Evolutionary conservation across 78 protist genomes (phyloP), one percentile per base, ranked within the genome.

Genomic region (Dictyostelium firmibasis): DNA sequence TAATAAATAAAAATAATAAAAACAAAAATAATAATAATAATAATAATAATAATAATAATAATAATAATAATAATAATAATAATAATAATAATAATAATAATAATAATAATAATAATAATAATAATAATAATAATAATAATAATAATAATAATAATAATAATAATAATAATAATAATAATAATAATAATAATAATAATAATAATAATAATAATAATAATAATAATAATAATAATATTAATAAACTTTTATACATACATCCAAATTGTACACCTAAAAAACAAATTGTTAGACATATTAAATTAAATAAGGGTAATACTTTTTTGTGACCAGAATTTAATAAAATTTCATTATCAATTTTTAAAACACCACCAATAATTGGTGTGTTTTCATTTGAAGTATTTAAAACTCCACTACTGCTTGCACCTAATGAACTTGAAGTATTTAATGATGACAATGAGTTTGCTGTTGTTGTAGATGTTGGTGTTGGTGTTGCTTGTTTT

Each of bases 241-340:
- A n/a, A n/a, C n/a, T n/a, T n/a, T 50, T 50, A 10, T 20, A 41
- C 91, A 41, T 81, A 92, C 96, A 93, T 11, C 96, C 96, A 82
- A 93, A 86, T 60, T 93, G 96, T 10, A 93, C 87, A 53, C 96
- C 96, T 18, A 93, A 60, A 60, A 93, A 93, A 25, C 81, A 72
- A 13, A 93, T 31, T 0, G 96, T 64, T 29, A 93, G 31, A 31
- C 76, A 70, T 23, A 93, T 57, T 50, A 93, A 75, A 31, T 78
- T 72, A 53, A 67, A 93, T 10, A 78, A 27, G 1, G 94, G 75
- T 41, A 87, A 29, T 33, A 14, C 43, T 33, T 82, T 82, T 36
- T 82, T 82, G 20, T 60, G 44, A 25, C 76, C 25, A 5, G 33
- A 62, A 35, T 82, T 57, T 35, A 82, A 31, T 57, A 82, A 57